Evolutionary conservation across 306 rosid species (phyloP).

Genomic region (Dryas drummondii): DNA sequence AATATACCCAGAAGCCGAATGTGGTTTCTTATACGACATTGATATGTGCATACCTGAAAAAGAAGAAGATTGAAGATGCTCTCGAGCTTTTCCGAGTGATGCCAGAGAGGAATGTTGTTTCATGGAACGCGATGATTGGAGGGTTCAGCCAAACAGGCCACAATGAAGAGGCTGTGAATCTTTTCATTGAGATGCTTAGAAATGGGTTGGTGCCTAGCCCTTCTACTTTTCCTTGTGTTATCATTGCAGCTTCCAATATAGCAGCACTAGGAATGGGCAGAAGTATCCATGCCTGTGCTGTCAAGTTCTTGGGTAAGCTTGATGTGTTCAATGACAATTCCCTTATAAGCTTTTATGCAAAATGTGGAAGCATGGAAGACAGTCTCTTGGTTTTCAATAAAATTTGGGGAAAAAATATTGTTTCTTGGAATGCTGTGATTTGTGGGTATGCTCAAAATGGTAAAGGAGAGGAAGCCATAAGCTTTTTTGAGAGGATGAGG

Average conservation of each 20-base stretch:
- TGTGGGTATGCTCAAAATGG: slow-evolving; percentile 96
- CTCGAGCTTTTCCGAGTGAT: slow-evolving; percentile 49
- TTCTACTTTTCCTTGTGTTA: slow-evolving; percentile 79
- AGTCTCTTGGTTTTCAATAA: slow-evolving; percentile 57
- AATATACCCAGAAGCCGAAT: slow-evolving; percentile 56
- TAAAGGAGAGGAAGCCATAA: slow-evolving; percentile 68
- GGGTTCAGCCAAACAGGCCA: slow-evolving; percentile 86
- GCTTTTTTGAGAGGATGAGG: slow-evolving; percentile 60
- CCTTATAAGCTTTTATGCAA: slow-evolving; percentile 72
- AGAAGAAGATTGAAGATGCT: slow-evolving; percentile 59
- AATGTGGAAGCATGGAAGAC: slow-evolving; percentile 87
- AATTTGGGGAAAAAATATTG: slow-evolving; percentile 47
- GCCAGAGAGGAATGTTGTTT: slow-evolving; percentile 75
- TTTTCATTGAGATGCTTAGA: slow-evolving; percentile 64
- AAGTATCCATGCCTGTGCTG: slow-evolving; percentile 75
- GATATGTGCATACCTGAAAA: slow-evolving; percentile 68
- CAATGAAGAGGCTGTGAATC: slow-evolving; percentile 71
- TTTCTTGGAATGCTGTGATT: slow-evolving; percentile 87
- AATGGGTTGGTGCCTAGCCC: slow-evolving; percentile 63
- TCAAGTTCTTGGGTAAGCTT: slow-evolving; percentile 72
- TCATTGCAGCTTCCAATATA: slow-evolving; percentile 69
- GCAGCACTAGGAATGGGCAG: slow-evolving; percentile 76
- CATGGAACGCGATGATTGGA: slow-evolving; percentile 86
- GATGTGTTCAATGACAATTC: slow-evolving; percentile 67
- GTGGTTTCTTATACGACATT: slow-evolving; percentile 84